Evolutionary conservation across 2,329 filamentous ascomycete genomes (phyloP).

Genomic region (Cryphonectria radicalis): DNA sequence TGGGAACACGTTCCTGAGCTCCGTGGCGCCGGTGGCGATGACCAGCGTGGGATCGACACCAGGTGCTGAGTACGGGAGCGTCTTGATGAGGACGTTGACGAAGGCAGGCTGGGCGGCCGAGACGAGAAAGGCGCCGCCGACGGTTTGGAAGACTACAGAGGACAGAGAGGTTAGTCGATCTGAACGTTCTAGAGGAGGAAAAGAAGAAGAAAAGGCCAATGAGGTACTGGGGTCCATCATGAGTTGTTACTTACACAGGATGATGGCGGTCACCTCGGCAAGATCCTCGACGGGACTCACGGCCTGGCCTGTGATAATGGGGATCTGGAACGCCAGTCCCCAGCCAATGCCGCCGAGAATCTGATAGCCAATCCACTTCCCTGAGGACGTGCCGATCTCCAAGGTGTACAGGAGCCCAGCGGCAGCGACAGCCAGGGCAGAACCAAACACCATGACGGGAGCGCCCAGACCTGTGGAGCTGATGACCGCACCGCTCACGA

Average conservation of each 20-base stretch:
- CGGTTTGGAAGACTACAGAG: conserved; percentile 45
- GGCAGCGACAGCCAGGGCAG: conserved; percentile 42
- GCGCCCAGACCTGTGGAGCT: conserved; percentile 38
- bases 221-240: background rate
- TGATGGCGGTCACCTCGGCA: conserved; percentile 44
- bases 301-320: conserved; percentile 45
- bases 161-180: conserved; percentile 21
- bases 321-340: conserved; percentile 51
- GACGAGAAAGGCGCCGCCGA: conserved; percentile 54
- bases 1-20: conserved; percentile 53
- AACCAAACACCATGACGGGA: conserved; percentile 44
- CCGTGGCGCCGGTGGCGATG: conserved; percentile 48
- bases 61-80: conserved; percentile 36
- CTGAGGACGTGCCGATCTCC: conserved; percentile 37
- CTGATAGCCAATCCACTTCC: conserved; percentile 54
- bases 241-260: conserved; percentile 34
- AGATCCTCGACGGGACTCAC: conserved; percentile 41
- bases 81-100: conserved; percentile 41
- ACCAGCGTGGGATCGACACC: conserved; percentile 37
- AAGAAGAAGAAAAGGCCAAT: conserved; percentile 1
- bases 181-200: conserved; percentile 16
- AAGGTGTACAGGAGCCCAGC: conserved; percentile 45
- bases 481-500: conserved; percentile 42
- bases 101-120: conserved; percentile 47
- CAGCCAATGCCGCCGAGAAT: conserved; percentile 50